Evolutionary conservation across 148 eudicot genomes (phyloP), one percentile per base, ranked within the genome.

Genomic region (Euryodendron excelsum): DNA sequence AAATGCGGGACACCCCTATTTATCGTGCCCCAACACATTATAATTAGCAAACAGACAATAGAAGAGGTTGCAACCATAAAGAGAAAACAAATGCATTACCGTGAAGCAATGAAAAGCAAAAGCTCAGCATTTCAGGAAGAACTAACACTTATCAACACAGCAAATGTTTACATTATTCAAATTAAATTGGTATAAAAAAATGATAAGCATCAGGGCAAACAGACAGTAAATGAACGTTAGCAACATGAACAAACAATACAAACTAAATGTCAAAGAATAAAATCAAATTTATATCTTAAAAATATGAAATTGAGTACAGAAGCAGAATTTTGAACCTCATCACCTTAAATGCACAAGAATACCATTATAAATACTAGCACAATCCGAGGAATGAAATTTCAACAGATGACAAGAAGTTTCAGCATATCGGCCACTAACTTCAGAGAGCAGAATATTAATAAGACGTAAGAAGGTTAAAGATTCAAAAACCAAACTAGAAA

Each of bases 311-410:
- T 37, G 3, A 20, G 4, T 11, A 53, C 12, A 23, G 59, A 56
- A 18, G 15, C 37, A 58, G 58, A 60, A 30, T 44, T 17, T 20
- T 25, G 18, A 75, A 58, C 67, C 34, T 36, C 39, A 7, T 74
- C 20, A 60, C 69, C 67, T 23, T 39, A 60, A 59, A 33, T 34
- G 62, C 45, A 72, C 27, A 52, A 52, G 44, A 56, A 52, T 27
- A 69, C 55, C 3, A 72, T 11, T 18, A 36, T 5, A 37, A 28
- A 37, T 23, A 15, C 33, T 15, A 12, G 25, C n/a, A 74, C 63
- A 74, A 39, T 27, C 27, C 15, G n/a, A 61, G 39, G 61, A 41
- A 61, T 55, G 44, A 41, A 41, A 75, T 75, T 69, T 75, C 56
- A 75, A 60, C 45, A 59, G n/a, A 34, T 75, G 53, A 41, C 55